Evolutionary conservation across 805 yeast species (phyloP).

Genomic region (Yamadazyma endophytica): DNA sequence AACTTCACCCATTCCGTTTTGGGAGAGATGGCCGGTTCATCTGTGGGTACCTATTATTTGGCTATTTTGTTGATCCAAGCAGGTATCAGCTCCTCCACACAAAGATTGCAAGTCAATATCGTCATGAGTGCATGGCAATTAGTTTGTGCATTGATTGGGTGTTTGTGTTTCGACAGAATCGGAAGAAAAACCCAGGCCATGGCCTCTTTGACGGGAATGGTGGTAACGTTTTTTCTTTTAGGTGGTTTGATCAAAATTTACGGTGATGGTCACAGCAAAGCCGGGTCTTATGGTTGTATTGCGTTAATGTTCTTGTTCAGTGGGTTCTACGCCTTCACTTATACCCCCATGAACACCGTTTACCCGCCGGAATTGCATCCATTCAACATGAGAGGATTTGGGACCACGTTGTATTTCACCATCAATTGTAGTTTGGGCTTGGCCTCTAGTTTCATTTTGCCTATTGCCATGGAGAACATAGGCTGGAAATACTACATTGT

Average conservation of each 20-base stretch:
- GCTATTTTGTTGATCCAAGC: constrained; percentile 11
- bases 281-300: constrained; percentile 11
- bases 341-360: constrained; percentile 10
- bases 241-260: constrained; percentile 10
- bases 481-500: constrained; percentile 15
- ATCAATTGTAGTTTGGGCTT: constrained; percentile 8
- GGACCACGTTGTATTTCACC: constrained; percentile 4
- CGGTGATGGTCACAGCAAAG: constrained; percentile 7
- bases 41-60: constrained; percentile 13
- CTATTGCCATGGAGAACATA: constrained; percentile 13
- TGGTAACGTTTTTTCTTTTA: constrained; percentile 5
- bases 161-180: constrained; percentile 8
- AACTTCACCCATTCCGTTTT: constrained; percentile 9
- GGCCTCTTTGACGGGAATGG: constrained; percentile 9
- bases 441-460: constrained; percentile 10
- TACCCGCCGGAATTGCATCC: constrained; percentile 13
- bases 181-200: constrained; percentile 10
- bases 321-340: constrained; percentile 12
- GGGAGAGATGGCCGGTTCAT: constrained; percentile 14
- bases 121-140: constrained; percentile 12
- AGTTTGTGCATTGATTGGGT: constrained; percentile 8
- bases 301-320: constrained; percentile 12
- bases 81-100: constrained; percentile 8
- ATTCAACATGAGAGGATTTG: constrained; percentile 10
- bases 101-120: constrained; percentile 11